Evolutionary conservation across 768 basidiomycete genomes (phyloP), one percentile per base, ranked within the genome.

Genomic region (Leccinum arenicola): DNA sequence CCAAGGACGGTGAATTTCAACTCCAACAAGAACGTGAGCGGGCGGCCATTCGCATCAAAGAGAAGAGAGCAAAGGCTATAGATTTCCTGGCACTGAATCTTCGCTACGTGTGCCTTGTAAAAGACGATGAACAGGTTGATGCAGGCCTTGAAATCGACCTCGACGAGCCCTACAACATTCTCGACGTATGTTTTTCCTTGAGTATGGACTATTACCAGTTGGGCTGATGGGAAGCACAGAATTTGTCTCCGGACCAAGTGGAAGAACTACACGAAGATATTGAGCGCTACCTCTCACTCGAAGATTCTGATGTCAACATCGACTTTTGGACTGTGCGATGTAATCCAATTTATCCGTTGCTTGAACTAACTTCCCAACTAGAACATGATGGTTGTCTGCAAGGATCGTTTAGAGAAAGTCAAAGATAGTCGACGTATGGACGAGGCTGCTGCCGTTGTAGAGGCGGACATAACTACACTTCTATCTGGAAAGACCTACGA

Each of bases 371-470:
- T 25, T 33, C 10, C 47, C 50, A 48, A 12, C 10, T 66, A 97
- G 92, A 91, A 97, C 66, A 97, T 99, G 93, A 91, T 95, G 86
- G 91, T 96, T 9, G 88, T 99, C 4, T 97, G 94, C 74, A 92
- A 93, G 67, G 90, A 96, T 71, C 87, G 88, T 19, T 72, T 98
- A 29, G 94, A 97, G 52, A 80, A 84, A 43, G 82, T 95, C 66
- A 85, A 83, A 65, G 76, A 75, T 40, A 82, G 78, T 71, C 81
- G 80, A 64, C 77, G 80, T n/a, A 79, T 86, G 70, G 88, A 87
- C 11, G 73, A 80, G n/a, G 88, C 85, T 55, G 86, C 86, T 6
- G 84, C 87, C 3, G 85, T 83, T 17, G 95, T 98, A 12, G 94
- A 98, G 73, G 73, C 84, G 19, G 93, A 97, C 64, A 89, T 98